Evolutionary conservation across 2,329 filamentous ascomycete species (phyloP), one percentile per base, ranked within the genome.

Genomic region (Neoarthrinium moseri): DNA sequence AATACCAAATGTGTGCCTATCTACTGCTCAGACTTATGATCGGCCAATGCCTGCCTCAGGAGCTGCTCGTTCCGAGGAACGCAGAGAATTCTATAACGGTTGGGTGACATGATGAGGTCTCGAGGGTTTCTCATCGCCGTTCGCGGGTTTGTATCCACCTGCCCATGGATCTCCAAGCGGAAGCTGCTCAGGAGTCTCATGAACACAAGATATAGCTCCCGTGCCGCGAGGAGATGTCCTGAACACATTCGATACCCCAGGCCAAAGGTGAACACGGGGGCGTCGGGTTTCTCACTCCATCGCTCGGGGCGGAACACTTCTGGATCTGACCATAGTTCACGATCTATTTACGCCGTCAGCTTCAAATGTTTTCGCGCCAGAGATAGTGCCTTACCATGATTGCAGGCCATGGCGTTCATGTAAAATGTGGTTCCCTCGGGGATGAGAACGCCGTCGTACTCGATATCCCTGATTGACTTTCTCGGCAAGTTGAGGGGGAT

Each of bases 391-490:
- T 45, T 23, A 81, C 80, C 81, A 78, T 83, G 84, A 50, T 86
- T 86, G 55, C 83, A 86, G 3, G 81, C 81, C 82, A 81, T 86
- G 0, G 81, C 78, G 47, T 86, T 87, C 21, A 86, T 64, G 59
- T 84, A 86, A 27, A 85, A 72, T 0, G 84, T 77, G 2, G 80
- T 84, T 0, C 81, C 81, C 35, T 77, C 76, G 1, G 83, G 82
- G 32, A 86, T 83, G 5, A 73, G 58, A 24, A 74, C 72, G 15
- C 75, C 80, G 8, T 82, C 63, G 47, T 84, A 85, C 0, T 67
- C 64, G 3, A 86, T 69, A 43, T 84, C 80, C 51, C 75, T 78
- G 45, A 83, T 76, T 0, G 81, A 83, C 0, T 77, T 78, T 8
- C 82, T 73, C 1, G 83, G 83, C 2, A 86, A 72, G 3, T 79